Evolutionary conservation across 2,329 filamentous ascomycete genomes (phyloP), one percentile per base, ranked within the genome.

Genomic region (Pezicula neosporulosa): DNA sequence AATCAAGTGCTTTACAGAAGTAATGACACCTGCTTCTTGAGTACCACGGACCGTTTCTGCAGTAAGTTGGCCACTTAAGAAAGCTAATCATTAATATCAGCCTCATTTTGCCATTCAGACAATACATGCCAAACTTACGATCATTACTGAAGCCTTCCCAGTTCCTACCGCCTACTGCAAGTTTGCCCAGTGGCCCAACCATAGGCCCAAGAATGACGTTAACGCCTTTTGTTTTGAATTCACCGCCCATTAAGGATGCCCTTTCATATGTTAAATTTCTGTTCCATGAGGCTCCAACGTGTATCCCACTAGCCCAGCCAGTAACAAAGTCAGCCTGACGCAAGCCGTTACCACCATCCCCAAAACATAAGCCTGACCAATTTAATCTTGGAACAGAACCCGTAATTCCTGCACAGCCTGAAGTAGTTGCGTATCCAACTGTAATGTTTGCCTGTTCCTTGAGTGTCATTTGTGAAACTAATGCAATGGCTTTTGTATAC

Each of bases 191-290:
- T 7, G 86, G 85, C 1, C 86, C 86, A 70, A 87, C 85, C 6
- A 47, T 12, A 36, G 43, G 52, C 4, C 72, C 90, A 9, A 95
- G 77, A 50, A 87, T 78, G 10, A 93, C 77, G 63, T 94, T 88
- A 28, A 90, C 82, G 4, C 90, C 90, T 68, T 94, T 95, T 42
- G 71, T 80, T 56, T 77, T 80, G 65, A 89, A 88, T 67, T 95
- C 90, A 51, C 76, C 73, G 3, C 85, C 90, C 86, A 95, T 91
- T 45, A 89, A 81, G 47, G 77, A 72, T 24, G 24, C 24, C 24
- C 24, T 24, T 1, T 24, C 24, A 61, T 82, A 82, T 50, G 88
- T 82, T 42, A 93, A 76, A 9, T 79, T 72, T 52, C 83, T 85
- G 67, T 93, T 88, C 87, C 89, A 96, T 48, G 84, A 83, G 3